Base-by-base conservation (phyloP, 805 yeast species). In the Candida tammaniensis region DNA sequence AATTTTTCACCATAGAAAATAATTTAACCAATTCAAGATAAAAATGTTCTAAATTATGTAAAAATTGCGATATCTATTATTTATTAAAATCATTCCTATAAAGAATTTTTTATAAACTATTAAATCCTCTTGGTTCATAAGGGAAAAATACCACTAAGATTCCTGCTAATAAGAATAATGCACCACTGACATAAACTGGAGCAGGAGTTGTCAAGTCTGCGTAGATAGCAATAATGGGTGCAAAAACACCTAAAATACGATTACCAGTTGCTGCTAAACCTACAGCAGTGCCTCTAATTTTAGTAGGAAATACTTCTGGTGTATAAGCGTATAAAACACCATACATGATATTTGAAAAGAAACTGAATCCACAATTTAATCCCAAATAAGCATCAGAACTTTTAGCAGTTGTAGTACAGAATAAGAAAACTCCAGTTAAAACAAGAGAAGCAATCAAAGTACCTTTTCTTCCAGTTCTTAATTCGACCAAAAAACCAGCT, bases 291-390 rank as follows among this genome's bases (percentile, higher is more conserved):
- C 80, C 79, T 40, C 70, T 47, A 24, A 61, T 54, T 33, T 52
- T 56, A 1, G 68, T 49, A 24, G 80, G 80, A 53, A 80, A 68
- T 16, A 76, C 73, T 49, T 80, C 83, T 0, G 85, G 86, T 3
- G 84, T 78, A 49, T 76, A 78, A 4, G 84, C 85, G 47, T 77
- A 80, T 14, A 80, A 55, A 15, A 74, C 72, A 4, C 79, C 82
- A 50, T 75, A 78, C 66, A 64, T 61, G 30, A 76, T 61, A 52
- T 73, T 76, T 13, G 81, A 74, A 22, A 72, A 70, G 38, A 64
- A 60, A 28, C 56, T 56, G 46, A 64, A 64, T 19, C 50, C 54
- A 31, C 80, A 77, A 50, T 76, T 77, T 60, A 68, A 76, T 5
- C 58, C 70, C 44, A 65, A 52, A 36, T 56, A 46, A n/a, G 65